Percentiles rank a stretch among this genome's conserved stretches.
These are phyloP conservation scores for Yarrowia sp. DNA, from an alignment of 805 yeast genomes.

Conservation along the genomic window DNA sequence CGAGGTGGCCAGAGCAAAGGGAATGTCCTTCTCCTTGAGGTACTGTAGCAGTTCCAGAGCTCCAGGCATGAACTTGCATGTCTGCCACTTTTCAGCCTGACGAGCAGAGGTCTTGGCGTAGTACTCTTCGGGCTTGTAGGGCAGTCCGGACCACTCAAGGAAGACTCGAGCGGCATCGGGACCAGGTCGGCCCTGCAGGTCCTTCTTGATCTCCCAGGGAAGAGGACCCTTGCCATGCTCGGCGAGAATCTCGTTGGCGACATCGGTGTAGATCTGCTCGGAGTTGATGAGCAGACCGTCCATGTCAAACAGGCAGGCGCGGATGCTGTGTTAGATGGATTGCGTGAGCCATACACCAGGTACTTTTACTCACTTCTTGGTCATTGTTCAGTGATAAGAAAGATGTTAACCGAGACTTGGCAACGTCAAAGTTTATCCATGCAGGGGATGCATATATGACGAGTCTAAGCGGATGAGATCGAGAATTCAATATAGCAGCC, in stretches of 20 bases:
- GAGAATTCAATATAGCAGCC: no score
- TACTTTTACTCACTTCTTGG: background rate
- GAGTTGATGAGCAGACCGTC: slow-evolving; percentile 92
- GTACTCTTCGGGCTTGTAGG: slow-evolving; percentile 64
- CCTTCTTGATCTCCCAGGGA: slow-evolving; percentile 86
- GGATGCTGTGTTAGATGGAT: slow-evolving; percentile 38
- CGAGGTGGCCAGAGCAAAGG: slow-evolving; percentile 89
- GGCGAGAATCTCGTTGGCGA: slow-evolving; percentile 62
- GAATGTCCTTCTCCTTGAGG: slow-evolving; percentile 53
- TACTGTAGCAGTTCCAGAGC: slow-evolving; percentile 64
- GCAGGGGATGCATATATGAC: background rate
- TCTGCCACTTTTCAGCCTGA: slow-evolving; percentile 61
- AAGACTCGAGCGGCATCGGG: slow-evolving; percentile 62
- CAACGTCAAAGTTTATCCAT: slow-evolving; percentile 4
- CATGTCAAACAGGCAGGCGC: slow-evolving; percentile 80
- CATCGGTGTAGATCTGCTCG: slow-evolving; percentile 85
- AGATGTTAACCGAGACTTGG: slow-evolving; percentile 1
- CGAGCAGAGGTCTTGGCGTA: slow-evolving; percentile 48
- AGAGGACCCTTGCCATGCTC: slow-evolving; percentile 68
- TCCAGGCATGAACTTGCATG: slow-evolving; percentile 73
- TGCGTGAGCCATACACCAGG: no score
- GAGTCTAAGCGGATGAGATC: no score
- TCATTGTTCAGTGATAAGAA: background rate
- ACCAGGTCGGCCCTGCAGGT: slow-evolving; percentile 90
- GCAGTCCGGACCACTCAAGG: slow-evolving; percentile 64